Evolutionary conservation across 768 basidiomycete species (phyloP), one percentile per base, ranked within the genome.

Genomic region (Boletus huronensis): DNA sequence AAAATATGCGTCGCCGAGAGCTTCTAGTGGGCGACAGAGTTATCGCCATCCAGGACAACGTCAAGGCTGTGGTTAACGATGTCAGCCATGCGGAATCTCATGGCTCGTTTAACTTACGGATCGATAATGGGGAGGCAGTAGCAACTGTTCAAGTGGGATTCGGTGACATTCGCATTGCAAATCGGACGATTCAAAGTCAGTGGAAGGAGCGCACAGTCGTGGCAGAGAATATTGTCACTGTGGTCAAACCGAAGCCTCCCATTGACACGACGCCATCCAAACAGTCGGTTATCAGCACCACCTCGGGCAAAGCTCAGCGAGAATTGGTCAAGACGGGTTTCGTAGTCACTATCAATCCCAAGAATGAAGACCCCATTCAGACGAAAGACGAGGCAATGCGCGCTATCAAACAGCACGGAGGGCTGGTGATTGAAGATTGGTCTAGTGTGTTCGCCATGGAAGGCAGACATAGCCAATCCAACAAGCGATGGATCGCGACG

Each of bases 381-480:
- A 74, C 75, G 35, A 83, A 78, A 59, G 76, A 77, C 4, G 64
- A 59, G 5, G 64, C 82, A 21, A 69, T 76, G 59, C 63, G 56
- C 9, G 69, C 70, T 4, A 81, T 88, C 59, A 77, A 72, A 59
- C 66, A 64, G 7, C 68, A 74, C 7, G 87, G 85, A 1, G 88
- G 85, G 4, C 63, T 69, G 5, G 75, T 88, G 13, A 65, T 88
- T 28, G 83, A 85, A 34, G 86, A 90, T 58, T 82, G 87, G 77
- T 68, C 75, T 13, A 73, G 70, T 28, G 67, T 89, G 34, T 73
- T 89, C 54, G 61, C 64, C 29, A 77, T 88, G 78, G 77, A 81
- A 23, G 87, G 85, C 9, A 73, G 69, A 39, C 72, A 78, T 53
- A 70, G 66, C 13, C 57, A 72, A 5, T 59, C 67, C 41, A 74